Evolutionary conservation across 495 filamentous ascomycete species (phyloP), one percentile per base, ranked within the genome.

Genomic region (Penicillium atrosanguineum): DNA sequence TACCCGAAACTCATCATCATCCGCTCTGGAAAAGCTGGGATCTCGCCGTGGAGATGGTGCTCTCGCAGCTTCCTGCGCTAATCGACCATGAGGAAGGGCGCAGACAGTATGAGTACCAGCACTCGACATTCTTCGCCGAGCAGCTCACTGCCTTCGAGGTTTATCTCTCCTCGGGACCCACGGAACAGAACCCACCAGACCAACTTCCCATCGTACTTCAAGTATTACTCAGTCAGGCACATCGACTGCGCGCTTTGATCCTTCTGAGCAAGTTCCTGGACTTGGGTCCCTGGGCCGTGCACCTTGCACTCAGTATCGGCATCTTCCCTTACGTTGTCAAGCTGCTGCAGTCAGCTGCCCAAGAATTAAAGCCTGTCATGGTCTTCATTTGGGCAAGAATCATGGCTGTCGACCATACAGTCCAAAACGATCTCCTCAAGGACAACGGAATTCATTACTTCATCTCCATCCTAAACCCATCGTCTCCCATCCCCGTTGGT

Each of bases 331-430:
- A 99, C 59, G 94, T 99, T 7, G 77, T 97, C 16, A 97, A 97
- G 67, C 78, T 99, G 34, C 77, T 99, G 21, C 95, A 97, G 63
- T 97, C 95, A 7, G 91, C 93, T 43, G 94, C 94, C 0, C 81
- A 89, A 43, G 94, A 99, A 67, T 74, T 99, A 45, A 97, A 97
- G 63, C 92, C 94, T 1, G 92, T 97, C 23, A 97, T 99, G 93
- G 91, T 99, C 18, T 99, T 97, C 71, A 99, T 99, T 55, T 99
- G 94, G 94, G 91, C 95, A 11, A 83, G 94, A 46, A 92, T 99
- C 36, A 85, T 99, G 57, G 94, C 94, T 37, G 95, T 99, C 18
- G 94, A 97, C 59, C 83, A 91, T 53, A 88, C 87, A 9, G 95
- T 94, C 62, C 94, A 99, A 67, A 81, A 83, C 37, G 94, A 97